Evolutionary conservation across 148 eudicot species (phyloP).

Genomic region (Tetragonia tetragonoides): DNA sequence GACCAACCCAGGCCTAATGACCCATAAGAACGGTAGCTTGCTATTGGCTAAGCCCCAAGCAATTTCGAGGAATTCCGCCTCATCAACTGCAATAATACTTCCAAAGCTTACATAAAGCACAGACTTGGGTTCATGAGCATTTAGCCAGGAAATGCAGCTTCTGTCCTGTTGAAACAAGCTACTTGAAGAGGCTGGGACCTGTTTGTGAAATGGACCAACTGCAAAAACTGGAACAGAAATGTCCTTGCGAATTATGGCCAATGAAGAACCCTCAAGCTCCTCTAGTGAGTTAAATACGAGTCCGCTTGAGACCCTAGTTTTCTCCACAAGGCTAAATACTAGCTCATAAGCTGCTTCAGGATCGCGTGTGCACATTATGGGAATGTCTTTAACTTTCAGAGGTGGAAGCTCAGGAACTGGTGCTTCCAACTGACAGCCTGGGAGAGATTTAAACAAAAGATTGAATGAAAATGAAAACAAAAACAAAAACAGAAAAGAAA

Average conservation of each 20-base stretch:
- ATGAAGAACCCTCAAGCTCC: conserved; percentile 31
- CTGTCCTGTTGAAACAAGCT: conserved; percentile 29
- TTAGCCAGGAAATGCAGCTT: conserved; percentile 37
- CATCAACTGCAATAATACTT: conserved; percentile 33
- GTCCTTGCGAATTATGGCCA: conserved; percentile 15
- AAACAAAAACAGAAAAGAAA: not conserved
- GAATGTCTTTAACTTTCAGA: conserved; percentile 33
- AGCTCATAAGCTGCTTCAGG: conserved; percentile 15
- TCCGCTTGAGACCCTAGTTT: conserved; percentile 29
- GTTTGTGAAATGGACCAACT: conserved; percentile 44
- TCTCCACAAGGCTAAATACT: conserved; percentile 11
- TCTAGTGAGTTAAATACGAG: conserved; percentile 36
- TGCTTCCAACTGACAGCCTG: conserved; percentile 22
- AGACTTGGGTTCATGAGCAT: conserved; percentile 33
- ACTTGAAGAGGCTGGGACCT: conserved; percentile 20
- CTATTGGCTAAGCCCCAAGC: conserved; percentile 47
- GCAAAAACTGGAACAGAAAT: conserved; percentile 35
- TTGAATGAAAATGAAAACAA: not conserved
- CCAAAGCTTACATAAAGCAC: conserved; percentile 50
- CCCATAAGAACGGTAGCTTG: conserved; percentile 39
- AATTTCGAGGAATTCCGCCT: conserved; percentile 33
- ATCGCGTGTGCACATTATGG: conserved; percentile 16
- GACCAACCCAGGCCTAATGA: conserved; percentile 32
- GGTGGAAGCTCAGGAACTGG: conserved; percentile 26
- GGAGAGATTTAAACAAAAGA: not conserved